Base-by-base conservation (phyloP, 768 basidiomycete species). In the Saitozyma podzolica region DNA sequence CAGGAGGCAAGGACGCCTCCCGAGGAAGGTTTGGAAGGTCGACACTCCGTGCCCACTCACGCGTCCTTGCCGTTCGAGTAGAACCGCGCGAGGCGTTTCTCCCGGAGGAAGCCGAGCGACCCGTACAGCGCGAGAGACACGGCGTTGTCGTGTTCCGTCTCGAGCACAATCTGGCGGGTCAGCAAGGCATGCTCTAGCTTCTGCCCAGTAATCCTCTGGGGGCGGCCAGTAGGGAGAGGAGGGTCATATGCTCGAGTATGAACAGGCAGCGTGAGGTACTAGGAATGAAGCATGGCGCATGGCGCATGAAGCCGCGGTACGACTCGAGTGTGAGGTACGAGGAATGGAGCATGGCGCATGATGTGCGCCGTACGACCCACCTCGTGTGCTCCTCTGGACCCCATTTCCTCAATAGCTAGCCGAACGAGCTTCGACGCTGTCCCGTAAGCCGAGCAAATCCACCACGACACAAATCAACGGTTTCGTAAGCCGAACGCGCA, bases 1-100 rank as follows among this genome's bases (percentile, higher is more conserved):
- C 45, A 19, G 55, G 42, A n/a, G 50, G 43, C 8, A 58, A 8
- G 40, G 41, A 29, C 29, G 29, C 29, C 29, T 29, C 29, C 29
- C 29, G 29, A 2, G 29, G 14, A 14, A 53, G 54, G 41, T 13
- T 13, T n/a, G 16, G 14, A 47, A 47, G 45, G 13, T 47, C 1
- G 45, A 2, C 45, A 11, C 40, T 6, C 4, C 11, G 37, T 19
- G 29, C 11, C 3, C 16, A 75, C 78, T 65, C 56, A 96, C 0
- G 94, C 94, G 75, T 98, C 93, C 80, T 97, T 97, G 51, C 91
- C 92, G 75, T 96, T 99, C 68, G 98, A 85, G 74, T 99, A 98
- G 81, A 98, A 99, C 1, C 96, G 86, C 76, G 89, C 88, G 16
- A 99, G 83, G 5, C 94, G 87, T 77, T 98, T 98, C 82, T 97